Conservation (phyloP, 169 alveolate genomes). For the Condylostoma magnum region DNA sequence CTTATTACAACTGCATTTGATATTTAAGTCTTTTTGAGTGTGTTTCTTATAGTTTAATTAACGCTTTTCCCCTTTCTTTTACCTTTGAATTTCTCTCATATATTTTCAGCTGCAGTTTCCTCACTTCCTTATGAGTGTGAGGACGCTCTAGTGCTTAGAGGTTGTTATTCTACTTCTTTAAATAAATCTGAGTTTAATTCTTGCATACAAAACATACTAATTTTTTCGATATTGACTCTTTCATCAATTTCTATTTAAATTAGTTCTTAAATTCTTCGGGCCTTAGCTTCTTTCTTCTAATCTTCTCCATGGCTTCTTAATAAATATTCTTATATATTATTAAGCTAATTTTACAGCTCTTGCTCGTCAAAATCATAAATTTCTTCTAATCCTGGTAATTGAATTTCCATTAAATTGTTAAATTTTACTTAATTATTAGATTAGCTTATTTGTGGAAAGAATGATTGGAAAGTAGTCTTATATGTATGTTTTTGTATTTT, state of each 20-base stretch:
- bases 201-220: slow-evolving; percentile 15
- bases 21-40: slow-evolving; percentile 3
- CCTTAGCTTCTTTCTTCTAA: background rate
- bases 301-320: background rate
- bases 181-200: slow-evolving; percentile 18
- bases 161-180: slow-evolving; percentile 14
- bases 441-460: too few species aligned
- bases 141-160: background rate
- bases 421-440: too few species aligned
- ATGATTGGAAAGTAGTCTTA: too few species aligned
- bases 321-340: background rate
- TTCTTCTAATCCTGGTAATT: slow-evolving; percentile 23
- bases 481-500: too few species aligned
- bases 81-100: background rate
- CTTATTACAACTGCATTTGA: background rate
- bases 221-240: slow-evolving; percentile 10
- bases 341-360: background rate
- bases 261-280: slow-evolving; percentile 1
- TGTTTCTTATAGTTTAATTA: background rate
- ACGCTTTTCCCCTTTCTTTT: background rate
- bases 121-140: background rate
- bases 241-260: slow-evolving; percentile 26
- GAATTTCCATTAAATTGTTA: slow-evolving; percentile 27
- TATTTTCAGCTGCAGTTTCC: background rate
- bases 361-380: slow-evolving; percentile 25